Evolutionary conservation across 2,329 filamentous ascomycete genomes (phyloP).

Genomic region (Exophiala viscosa): DNA sequence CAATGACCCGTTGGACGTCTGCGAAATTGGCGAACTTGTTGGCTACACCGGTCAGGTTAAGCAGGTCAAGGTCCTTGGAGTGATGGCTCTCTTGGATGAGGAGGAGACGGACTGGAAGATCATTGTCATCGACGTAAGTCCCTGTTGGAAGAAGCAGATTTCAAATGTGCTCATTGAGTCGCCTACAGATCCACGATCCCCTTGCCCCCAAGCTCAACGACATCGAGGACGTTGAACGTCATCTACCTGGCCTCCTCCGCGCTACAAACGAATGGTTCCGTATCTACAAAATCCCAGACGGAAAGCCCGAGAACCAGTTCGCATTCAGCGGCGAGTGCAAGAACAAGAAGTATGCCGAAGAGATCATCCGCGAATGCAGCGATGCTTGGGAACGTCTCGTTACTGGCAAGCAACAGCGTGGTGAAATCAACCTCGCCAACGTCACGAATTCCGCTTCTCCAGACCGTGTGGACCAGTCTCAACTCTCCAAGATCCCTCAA

Average conservation of each 20-base stretch:
- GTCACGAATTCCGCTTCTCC: conserved; percentile 68
- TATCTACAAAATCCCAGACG: conserved; percentile 99
- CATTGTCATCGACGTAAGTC: conserved; percentile 79
- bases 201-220: conserved; percentile 95
- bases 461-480: conserved; percentile 64
- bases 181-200: conserved; percentile 67
- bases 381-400: conserved; percentile 98
- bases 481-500: conserved; percentile 72
- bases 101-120: conserved; percentile 99
- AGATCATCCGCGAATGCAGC: conserved; percentile 90
- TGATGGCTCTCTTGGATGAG: conserved; percentile 98
- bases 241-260: conserved; percentile 91
- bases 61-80: conserved; percentile 99
- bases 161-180: not conserved
- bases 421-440: conserved; percentile 82
- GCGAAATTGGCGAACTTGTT: conserved; percentile 98
- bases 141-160: not conserved
- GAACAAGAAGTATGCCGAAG: conserved; percentile 98
- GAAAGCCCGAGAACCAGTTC: conserved; percentile 99
- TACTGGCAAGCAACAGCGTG: conserved; percentile 77
- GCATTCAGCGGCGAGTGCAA: conserved; percentile 99
- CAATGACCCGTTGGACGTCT: conserved; percentile 98
- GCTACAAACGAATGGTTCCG: conserved; percentile 99
- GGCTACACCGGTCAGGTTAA: conserved; percentile 95
- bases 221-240: conserved; percentile 97